Evolutionary conservation across 1,139 yeast genomes (phyloP).

Genomic region (Saccharomyces hybrid): DNA sequence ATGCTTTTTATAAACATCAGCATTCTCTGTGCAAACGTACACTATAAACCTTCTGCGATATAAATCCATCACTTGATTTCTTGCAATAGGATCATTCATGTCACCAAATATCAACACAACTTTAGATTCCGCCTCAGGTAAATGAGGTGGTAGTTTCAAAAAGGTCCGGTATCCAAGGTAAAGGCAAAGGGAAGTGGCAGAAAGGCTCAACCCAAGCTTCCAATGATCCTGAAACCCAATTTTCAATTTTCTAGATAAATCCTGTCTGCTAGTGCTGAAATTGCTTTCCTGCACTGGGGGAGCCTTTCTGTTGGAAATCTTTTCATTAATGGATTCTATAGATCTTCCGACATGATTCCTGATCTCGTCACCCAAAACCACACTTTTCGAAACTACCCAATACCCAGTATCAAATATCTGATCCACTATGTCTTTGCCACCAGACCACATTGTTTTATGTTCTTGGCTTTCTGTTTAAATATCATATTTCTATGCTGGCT

Average conservation of each 20-base stretch:
- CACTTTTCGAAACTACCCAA: conserved; percentile 1
- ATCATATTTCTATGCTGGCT: no score
- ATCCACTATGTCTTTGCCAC: conserved; percentile 8
- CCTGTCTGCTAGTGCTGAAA: neutral
- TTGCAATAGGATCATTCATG: conserved; percentile 30
- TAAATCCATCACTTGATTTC: conserved; percentile 31
- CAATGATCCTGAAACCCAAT: conserved; percentile 5
- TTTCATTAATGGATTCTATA: neutral
- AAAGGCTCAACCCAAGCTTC: conserved; percentile 12
- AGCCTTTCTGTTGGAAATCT: neutral
- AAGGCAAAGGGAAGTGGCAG: conserved; percentile 12
- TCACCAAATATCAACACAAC: conserved; percentile 29
- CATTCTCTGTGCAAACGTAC: conserved; percentile 27
- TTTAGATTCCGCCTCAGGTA: conserved; percentile 17
- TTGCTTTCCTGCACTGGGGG: neutral
- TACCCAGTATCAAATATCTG: conserved; percentile 6
- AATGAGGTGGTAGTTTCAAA: conserved; percentile 13
- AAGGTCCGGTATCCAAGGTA: conserved; percentile 14
- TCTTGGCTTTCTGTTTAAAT: no score
- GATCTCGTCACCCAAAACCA: neutral
- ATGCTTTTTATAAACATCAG: conserved; percentile 15
- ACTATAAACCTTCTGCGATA: conserved; percentile 29
- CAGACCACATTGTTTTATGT: neutral
- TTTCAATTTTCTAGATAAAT: neutral
- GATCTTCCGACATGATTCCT: conserved; percentile 1